phyloP scores from a whole-genome alignment of 148 eudicot genomes.

The Polygonum aviculare region DNA sequence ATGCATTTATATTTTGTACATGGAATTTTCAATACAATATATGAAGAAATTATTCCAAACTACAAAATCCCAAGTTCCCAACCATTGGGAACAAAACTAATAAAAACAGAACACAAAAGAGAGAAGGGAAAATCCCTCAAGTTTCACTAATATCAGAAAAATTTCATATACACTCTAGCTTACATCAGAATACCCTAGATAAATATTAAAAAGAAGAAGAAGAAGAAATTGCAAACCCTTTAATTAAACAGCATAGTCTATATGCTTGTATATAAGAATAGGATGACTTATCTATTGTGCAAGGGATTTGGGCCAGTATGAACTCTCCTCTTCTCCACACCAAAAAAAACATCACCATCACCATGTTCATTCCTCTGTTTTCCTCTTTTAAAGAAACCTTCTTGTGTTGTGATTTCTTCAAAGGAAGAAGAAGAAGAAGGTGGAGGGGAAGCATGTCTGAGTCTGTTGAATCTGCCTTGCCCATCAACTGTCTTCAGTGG shows the following conservation, averaged over 20 bases:
- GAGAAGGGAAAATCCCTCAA: neutral
- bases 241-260: neutral
- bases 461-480: constrained; percentile 30
- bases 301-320: constrained; percentile 89
- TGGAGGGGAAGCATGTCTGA: constrained; percentile 17
- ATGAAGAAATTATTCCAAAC: neutral
- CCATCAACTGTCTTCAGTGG: constrained; percentile 21
- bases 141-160: constrained; percentile 11
- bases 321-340: constrained; percentile 68
- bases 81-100: neutral
- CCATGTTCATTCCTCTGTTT: constrained; percentile 6
- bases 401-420: constrained; percentile 11
- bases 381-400: constrained; percentile 14
- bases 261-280: neutral
- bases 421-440: neutral
- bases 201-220: neutral
- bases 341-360: constrained; percentile 38
- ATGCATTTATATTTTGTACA: neutral
- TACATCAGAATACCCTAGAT: constrained; percentile 15
- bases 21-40: neutral
- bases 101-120: neutral
- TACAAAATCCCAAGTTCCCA: neutral
- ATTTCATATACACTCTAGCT: constrained; percentile 24
- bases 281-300: constrained; percentile 59
- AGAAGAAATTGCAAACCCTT: neutral